phyloP scores from a whole-genome alignment of 1,284 basidiomycete genomes.

The Rhizoctonia solani region DNA sequence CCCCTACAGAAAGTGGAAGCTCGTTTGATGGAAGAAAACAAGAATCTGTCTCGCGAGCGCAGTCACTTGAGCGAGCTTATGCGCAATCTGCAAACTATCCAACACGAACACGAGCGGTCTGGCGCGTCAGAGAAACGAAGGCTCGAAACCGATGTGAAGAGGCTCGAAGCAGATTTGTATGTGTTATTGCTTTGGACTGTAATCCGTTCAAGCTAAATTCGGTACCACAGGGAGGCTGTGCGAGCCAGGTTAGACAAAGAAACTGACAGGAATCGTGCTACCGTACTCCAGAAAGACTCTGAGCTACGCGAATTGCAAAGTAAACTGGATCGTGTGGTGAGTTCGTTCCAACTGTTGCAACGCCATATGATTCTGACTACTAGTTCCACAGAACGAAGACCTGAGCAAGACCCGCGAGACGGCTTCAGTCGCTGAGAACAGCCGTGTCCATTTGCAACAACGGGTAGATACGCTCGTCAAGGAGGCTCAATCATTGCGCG shows the following conservation, averaged over 20 bases:
- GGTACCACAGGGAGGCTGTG: slow-evolving; percentile 65
- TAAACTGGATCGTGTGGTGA: slow-evolving; percentile 71
- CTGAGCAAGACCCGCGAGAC: slow-evolving; percentile 72
- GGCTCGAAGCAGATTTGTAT: slow-evolving; percentile 78
- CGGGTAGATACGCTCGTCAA: slow-evolving; percentile 71
- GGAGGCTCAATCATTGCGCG: slow-evolving; percentile 74
- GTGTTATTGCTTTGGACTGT: slow-evolving; percentile 42
- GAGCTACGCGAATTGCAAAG: slow-evolving; percentile 76
- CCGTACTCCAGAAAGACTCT: slow-evolving; percentile 77
- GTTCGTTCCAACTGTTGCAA: slow-evolving; percentile 42
- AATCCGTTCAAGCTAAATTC: background rate
- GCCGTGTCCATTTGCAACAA: slow-evolving; percentile 77
- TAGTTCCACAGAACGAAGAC: slow-evolving; percentile 57
- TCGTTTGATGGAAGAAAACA: slow-evolving; percentile 85
- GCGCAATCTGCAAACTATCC: slow-evolving; percentile 86
- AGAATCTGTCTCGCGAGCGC: slow-evolving; percentile 75
- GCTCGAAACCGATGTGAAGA: slow-evolving; percentile 77
- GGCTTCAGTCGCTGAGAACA: slow-evolving; percentile 76
- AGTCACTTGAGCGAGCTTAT: slow-evolving; percentile 85
- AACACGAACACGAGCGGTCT: slow-evolving; percentile 81
- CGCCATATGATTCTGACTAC: background rate
- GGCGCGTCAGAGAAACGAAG: slow-evolving; percentile 78
- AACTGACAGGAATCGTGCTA: slow-evolving; percentile 72
- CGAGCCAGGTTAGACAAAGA: slow-evolving; percentile 77
- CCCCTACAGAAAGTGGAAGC: slow-evolving; percentile 63